Base-by-base conservation (phyloP, 768 basidiomycete species). In the Leucosporidium creatinivorum region DNA sequence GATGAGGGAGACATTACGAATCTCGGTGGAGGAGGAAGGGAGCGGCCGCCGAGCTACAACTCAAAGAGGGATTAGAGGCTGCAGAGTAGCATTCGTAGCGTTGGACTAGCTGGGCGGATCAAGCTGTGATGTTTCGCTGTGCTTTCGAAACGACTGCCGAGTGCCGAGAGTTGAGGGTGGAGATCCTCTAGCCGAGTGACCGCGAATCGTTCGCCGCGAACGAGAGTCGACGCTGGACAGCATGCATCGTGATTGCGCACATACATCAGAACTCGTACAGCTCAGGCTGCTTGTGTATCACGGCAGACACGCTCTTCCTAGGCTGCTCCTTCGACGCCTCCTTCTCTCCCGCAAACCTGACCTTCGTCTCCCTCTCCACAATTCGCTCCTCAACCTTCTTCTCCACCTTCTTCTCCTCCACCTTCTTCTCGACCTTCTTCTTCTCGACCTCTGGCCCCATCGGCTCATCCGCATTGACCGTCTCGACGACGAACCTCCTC, bases 401-500 rank as follows among this genome's bases (percentile, higher is more conserved):
- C 55, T 30, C 28, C 59, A 26, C 51, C 58, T 52, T 58, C 48
- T 56, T 63, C 61, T 62, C 67, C 58, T 63, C n/a, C 25, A 25
- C 49, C 59, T 61, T 9, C 52, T 48, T 59, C 61, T 54, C 66
- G 26, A 55, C 21, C 28, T 57, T 39, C 50, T 67, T 62, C 52
- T 63, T 59, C 26, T 55, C 52, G 50, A 51, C 51, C 21, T 68
- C 66, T 6, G 28, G 62, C 18, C 60, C 67, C 0, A 64, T 63
- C 25, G 62, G 55, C 19, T 79, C 78, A 47, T 80, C 81, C 4
- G 80, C 73, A 65, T 94, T 91, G 66, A 97, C 80, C 30, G 92
- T 97, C 80, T 97, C 94, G 73, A 98, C 85, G 26, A 93, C 80
- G 65, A 97, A 82, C 59, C 91, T 81, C 76, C 89, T 91, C 73